phyloP scores from a whole-genome alignment of 1,139 yeast species.

The Keqinozyma sinolaborantium region DNA sequence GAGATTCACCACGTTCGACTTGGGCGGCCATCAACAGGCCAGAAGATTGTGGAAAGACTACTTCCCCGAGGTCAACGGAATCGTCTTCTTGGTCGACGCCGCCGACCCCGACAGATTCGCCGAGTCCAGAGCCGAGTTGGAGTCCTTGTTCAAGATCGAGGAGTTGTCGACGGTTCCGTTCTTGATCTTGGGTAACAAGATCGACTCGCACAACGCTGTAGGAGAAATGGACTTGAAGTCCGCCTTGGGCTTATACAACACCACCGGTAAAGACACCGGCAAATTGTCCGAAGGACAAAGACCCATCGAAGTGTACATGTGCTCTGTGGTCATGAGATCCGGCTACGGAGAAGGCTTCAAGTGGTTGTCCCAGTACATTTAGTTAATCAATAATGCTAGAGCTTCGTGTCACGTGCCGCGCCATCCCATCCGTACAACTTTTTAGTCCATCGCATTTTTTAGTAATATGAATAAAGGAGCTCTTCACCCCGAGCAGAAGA shows the following conservation, averaged over 20 bases:
- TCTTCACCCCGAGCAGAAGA: slow-evolving; percentile 47
- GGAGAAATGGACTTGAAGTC: slow-evolving; percentile 93
- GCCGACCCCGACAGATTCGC: slow-evolving; percentile 95
- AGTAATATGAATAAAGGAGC: slow-evolving; percentile 31
- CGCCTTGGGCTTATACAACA: slow-evolving; percentile 78
- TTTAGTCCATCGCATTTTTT: slow-evolving; percentile 3
- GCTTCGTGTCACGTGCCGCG: no score
- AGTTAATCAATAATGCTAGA: slow-evolving; percentile 13
- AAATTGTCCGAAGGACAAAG: slow-evolving; percentile 73
- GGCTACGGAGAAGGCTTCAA: slow-evolving; percentile 96
- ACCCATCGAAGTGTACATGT: slow-evolving; percentile 96
- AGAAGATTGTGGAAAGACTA: slow-evolving; percentile 99
- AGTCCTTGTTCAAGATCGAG: slow-evolving; percentile 86
- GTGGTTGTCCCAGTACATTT: slow-evolving; percentile 94
- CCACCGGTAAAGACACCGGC: slow-evolving; percentile 81
- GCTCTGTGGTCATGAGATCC: slow-evolving; percentile 94
- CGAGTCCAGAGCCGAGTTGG: slow-evolving; percentile 93
- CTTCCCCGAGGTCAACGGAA: slow-evolving; percentile 98
- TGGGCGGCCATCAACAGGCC: slow-evolving; percentile 98
- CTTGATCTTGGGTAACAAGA: slow-evolving; percentile 91
- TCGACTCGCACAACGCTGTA: slow-evolving; percentile 91
- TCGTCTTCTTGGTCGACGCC: slow-evolving; percentile 93
- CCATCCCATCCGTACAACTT: no score
- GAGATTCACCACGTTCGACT: slow-evolving; percentile 94
- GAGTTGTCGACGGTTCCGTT: slow-evolving; percentile 89